Conservation (phyloP, 2,329 filamentous ascomycete genomes). For the Arachnopeziza araneosa region DNA sequence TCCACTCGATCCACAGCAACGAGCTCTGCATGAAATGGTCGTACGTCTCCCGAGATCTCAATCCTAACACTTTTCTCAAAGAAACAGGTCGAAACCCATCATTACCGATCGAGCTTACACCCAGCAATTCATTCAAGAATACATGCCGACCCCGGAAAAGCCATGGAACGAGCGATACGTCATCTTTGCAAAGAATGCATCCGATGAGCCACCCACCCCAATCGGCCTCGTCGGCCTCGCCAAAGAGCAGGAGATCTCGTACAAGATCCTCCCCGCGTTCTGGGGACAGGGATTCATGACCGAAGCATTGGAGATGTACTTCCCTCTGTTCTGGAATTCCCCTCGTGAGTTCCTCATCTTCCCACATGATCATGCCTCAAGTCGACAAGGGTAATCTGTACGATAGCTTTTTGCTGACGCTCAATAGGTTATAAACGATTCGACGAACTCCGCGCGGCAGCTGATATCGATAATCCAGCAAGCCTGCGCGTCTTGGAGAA, state of each 20-base stretch:
- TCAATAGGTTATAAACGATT: constrained; percentile 8
- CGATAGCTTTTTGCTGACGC: neutral
- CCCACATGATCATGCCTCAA: neutral
- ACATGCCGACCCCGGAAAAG: constrained; percentile 3
- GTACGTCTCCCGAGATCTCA: constrained; percentile 6
- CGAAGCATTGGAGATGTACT: constrained; percentile 16
- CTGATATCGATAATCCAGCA: constrained; percentile 17
- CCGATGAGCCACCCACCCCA: constrained; percentile 6
- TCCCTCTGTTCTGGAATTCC: constrained; percentile 14
- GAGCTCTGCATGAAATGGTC: constrained; percentile 12
- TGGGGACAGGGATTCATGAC: constrained; percentile 17
- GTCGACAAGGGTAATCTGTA: no score
- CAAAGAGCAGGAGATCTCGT: constrained; percentile 10
- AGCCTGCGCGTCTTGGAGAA: constrained; percentile 20
- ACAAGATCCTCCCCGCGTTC: constrained; percentile 9
- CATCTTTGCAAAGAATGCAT: constrained; percentile 8
- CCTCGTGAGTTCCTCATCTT: constrained; percentile 7
- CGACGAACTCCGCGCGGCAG: constrained; percentile 9
- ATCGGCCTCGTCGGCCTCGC: constrained; percentile 8
- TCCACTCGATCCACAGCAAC: constrained; percentile 8
- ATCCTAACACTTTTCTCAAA: neutral
- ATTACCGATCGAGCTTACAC: constrained; percentile 3
- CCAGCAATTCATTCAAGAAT: constrained; percentile 1
- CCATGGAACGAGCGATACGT: constrained; percentile 14
- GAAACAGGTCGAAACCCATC: neutral